Conservation (phyloP, 2,329 filamentous ascomycete species). For the Curvularia sp. region DNA sequence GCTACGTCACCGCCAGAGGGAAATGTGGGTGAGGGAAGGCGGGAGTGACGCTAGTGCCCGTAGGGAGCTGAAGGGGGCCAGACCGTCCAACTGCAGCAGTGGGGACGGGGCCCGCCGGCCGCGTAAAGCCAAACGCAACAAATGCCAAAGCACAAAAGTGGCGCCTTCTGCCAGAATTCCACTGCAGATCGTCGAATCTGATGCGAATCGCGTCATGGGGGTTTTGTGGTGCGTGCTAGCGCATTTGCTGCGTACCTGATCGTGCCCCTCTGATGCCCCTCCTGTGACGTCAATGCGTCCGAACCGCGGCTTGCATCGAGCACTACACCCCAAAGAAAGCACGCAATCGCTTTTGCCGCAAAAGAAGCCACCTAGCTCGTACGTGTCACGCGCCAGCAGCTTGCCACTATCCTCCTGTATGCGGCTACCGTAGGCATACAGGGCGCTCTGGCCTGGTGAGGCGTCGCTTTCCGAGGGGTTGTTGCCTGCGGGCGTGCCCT, state of each 20-base stretch:
- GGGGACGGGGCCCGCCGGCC: slow-evolving; percentile 9
- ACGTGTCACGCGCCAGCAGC: slow-evolving; percentile 18
- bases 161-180: slow-evolving; percentile 15
- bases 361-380: slow-evolving; percentile 9
- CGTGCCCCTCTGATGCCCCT: slow-evolving; percentile 16
- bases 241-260: slow-evolving; percentile 19
- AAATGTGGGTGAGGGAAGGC: slow-evolving; percentile 6
- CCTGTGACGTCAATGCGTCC: slow-evolving; percentile 10
- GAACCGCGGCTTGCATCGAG: slow-evolving; percentile 7
- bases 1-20: slow-evolving; percentile 12
- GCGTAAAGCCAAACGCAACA: slow-evolving; percentile 9
- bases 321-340: slow-evolving; percentile 13
- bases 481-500: slow-evolving; percentile 3
- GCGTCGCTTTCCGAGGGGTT: slow-evolving; percentile 8
- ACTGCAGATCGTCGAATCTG: slow-evolving; percentile 26
- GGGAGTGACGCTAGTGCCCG: slow-evolving; percentile 2
- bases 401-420: not conserved
- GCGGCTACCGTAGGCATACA: slow-evolving; percentile 7
- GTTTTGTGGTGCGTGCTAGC: slow-evolving; percentile 4
- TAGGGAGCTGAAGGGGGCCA: slow-evolving; percentile 7
- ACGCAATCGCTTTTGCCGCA: slow-evolving; percentile 17
- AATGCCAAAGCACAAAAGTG: slow-evolving; percentile 12
- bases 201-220: slow-evolving; percentile 23
- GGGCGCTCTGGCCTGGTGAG: slow-evolving; percentile 1
- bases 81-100: slow-evolving; percentile 8